Percentiles rank a stretch among this genome's conserved stretches.
phyloP scores from a whole-genome alignment of 164 flowering plant genomes.

The Magnolia officinalis region DNA sequence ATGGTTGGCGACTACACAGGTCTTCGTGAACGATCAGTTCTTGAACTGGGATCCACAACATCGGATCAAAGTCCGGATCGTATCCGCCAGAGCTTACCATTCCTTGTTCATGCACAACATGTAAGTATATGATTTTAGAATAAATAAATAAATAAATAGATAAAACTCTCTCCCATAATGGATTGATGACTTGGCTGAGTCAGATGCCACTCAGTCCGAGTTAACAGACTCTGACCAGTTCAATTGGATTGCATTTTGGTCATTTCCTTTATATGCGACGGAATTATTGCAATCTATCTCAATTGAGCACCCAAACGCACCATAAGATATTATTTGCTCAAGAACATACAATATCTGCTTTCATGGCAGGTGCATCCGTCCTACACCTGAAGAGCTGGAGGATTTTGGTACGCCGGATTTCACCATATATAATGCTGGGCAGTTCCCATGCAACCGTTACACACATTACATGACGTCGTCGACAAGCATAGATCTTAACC shows the following conservation, averaged over 20 bases:
- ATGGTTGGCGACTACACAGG: conserved; percentile 36
- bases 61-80: conserved; percentile 88
- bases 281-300: background rate
- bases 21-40: conserved; percentile 93
- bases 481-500: conserved; percentile 92
- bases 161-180: too few relatives aligned
- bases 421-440: conserved; percentile 98
- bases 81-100: conserved; percentile 98
- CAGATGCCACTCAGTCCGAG: too few relatives aligned
- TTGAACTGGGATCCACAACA: conserved; percentile 97
- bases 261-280: too few relatives aligned
- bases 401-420: conserved; percentile 97
- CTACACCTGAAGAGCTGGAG: conserved; percentile 98
- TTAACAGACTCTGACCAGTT: too few relatives aligned
- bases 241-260: too few relatives aligned
- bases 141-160: too few relatives aligned
- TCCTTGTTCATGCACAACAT: conserved; percentile 99
- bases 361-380: conserved; percentile 98
- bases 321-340: background rate
- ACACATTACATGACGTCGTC: conserved; percentile 99
- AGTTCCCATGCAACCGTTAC: conserved; percentile 97
- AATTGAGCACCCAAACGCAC: background rate
- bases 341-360: conserved; percentile 45
- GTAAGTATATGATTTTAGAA: conserved; percentile 44
- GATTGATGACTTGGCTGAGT: too few relatives aligned